Evolutionary conservation across 176 grass and related monocot genomes (phyloP), one percentile per base, ranked within the genome.

Genomic region (Tillandsia leiboldiana): DNA sequence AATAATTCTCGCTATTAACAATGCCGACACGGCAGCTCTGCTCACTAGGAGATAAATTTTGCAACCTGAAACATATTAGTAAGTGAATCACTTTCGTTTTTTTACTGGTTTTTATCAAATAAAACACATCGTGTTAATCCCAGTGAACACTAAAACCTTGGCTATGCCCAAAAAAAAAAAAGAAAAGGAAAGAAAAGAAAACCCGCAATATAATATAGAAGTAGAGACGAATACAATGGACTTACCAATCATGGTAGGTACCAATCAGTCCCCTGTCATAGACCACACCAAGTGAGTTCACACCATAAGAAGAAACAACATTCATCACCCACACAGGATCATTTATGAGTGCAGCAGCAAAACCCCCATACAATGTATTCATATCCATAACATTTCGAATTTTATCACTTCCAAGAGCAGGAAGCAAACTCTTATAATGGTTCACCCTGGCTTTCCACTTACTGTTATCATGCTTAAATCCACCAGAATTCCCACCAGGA

Each of bases 271-370:
- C 93, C 80, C 89, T 80, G 78, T 96, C 93, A 73, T 87, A 92
- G 81, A 92, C 76, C 29, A 82, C 76, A 70, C 86, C 86, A 76
- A 96, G 93, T 0, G 93, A 90, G 53, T 85, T 87, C 11, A 78
- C 78, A 1, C 65, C 86, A 70, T 89, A 92, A 42, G 86, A 89
- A 66, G 93, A 92, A 51, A 96, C 93, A 27, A 96, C 86, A 58
- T 96, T 96, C 93, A 96, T 92, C 64, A 92, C 93, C 93, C 93
- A 96, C 15, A 92, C 79, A 9, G 92, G 86, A 70, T 88, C 84
- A 53, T 92, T 83, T 69, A 86, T 73, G 24, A 96, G 68, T 17
- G 64, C 71, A 11, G 83, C 82, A 0, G 93, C 86, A 48, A 96
- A 81, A 0, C 93, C 93, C 27, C 83, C 93, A 57, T 92, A 96